Conservation (phyloP, 495 filamentous ascomycete genomes). For the Podospora australis region DNA sequence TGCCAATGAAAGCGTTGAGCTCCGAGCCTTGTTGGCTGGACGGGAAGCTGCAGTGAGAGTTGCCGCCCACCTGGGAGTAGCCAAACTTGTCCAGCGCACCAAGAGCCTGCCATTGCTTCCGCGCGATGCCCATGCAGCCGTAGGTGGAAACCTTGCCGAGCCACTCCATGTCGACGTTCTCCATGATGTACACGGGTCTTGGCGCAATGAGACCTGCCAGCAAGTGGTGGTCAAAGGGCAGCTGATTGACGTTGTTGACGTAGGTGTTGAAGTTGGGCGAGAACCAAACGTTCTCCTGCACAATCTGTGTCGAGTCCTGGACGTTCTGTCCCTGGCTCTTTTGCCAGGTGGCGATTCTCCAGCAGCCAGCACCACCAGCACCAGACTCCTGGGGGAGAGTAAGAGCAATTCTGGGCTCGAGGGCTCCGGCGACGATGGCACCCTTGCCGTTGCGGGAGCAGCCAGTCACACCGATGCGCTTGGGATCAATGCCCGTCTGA, state of each 20-base stretch:
- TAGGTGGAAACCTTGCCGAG: conserved; percentile 43
- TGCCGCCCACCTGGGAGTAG: conserved; percentile 45
- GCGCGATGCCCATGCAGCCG: conserved; percentile 50
- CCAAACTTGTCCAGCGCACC: conserved; percentile 45
- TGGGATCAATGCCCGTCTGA: conserved; percentile 40
- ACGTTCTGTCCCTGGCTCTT: conserved; percentile 41
- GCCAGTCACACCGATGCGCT: conserved; percentile 43
- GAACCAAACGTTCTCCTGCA: conserved; percentile 49
- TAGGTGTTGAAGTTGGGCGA: conserved; percentile 36
- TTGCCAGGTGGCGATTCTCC: conserved; percentile 41
- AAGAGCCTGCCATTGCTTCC: conserved; percentile 44
- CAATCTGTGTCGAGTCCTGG: conserved; percentile 44
- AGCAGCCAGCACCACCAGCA: conserved; percentile 45
- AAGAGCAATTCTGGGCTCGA: conserved; percentile 45
- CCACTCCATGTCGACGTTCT: conserved; percentile 50
- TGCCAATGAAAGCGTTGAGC: conserved; percentile 47
- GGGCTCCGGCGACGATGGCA: conserved; percentile 44
- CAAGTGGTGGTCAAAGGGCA: conserved; percentile 48
- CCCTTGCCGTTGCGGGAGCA: conserved; percentile 52
- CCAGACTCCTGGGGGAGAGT: conserved; percentile 49
- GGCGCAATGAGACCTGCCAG: conserved; percentile 42
- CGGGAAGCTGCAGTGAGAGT: conserved; percentile 51
- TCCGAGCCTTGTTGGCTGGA: conserved; percentile 36
- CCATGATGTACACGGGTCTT: conserved; percentile 40
- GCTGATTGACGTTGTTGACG: conserved; percentile 29